Base-by-base conservation (phyloP, 495 filamentous ascomycete species). In the Elaphomyces granulatus region DNA sequence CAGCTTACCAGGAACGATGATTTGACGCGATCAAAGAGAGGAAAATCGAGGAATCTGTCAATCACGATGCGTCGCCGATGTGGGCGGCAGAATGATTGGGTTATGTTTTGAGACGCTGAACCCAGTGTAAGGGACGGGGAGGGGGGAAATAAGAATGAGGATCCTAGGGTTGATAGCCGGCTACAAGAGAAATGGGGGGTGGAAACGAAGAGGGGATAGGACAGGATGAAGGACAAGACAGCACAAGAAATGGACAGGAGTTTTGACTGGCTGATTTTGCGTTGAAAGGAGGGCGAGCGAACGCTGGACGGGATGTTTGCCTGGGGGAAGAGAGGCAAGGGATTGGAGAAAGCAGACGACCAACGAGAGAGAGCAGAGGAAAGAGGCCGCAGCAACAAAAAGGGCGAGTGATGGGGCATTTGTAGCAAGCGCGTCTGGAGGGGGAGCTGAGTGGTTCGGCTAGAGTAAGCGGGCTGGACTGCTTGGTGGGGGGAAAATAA, bases 321-420 rank as follows among this genome's bases (percentile, higher is more conserved):
- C n/a, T n/a, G n/a, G n/a, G n/a, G 12, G 12, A 28, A 28, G 23
- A 12, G 6, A 37, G 36, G 10, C 15, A 37, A 18, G 14, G 10
- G 21, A 39, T 43, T 42, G 45, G 54, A 54, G 49, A 50, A 47
- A 46, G 44, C 46, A 57, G 61, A 60, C 52, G 54, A 61, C 60
- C 63, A 66, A 66, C 63, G 60, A 66, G 63, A 64, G 51, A 48
- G 47, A 59, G 59, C 60, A 63, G 59, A 59, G 49, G 51, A 50
- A 54, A 47, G 55, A 64, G 57, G 54, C 50, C 52, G 56, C 50
- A 54, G 47, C 47, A 47, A 53, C 34, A 37, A 60, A 56, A 56
- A 62, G 58, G 51, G 59, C 55, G 60, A 58, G 54, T 47, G 60
- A 66, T 63, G 60, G 61, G 56, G 62, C 59, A 66, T 64, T 64